Evolutionary conservation across 2,329 filamentous ascomycete genomes (phyloP).

Genomic region (Diaporthe sp.): DNA sequence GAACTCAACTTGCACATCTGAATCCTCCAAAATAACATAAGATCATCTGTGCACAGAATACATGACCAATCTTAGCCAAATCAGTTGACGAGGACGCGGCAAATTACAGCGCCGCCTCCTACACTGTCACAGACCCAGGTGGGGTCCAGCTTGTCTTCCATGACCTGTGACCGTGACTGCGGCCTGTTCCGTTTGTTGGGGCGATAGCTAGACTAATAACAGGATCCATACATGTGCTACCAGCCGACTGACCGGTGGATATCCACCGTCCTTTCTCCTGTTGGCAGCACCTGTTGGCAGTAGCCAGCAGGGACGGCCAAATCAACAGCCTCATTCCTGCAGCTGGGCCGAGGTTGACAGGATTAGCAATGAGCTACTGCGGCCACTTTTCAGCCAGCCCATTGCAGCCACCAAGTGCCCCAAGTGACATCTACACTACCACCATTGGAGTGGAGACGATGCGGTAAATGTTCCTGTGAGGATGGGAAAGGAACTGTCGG

Average conservation of each 20-base stretch:
- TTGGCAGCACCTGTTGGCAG: slow-evolving; percentile 4
- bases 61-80: neutral
- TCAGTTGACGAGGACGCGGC: neutral
- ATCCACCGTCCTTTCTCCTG: neutral
- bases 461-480: neutral
- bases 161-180: neutral
- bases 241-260: neutral
- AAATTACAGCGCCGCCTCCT: neutral
- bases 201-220: neutral
- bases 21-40: neutral
- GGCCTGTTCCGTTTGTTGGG: neutral
- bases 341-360: neutral
- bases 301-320: neutral
- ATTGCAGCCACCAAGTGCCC: neutral
- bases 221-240: neutral
- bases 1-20: neutral
- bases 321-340: neutral
- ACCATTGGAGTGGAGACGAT: too few species aligned
- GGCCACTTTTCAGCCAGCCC: slow-evolving; percentile 16
- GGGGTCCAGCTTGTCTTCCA: neutral
- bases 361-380: slow-evolving; percentile 29
- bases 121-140: neutral
- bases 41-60: neutral
- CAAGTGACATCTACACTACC: neutral
- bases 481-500: neutral